Evolutionary conservation across 129 eudicot genomes (phyloP).

Genomic region (Centella asiatica): DNA sequence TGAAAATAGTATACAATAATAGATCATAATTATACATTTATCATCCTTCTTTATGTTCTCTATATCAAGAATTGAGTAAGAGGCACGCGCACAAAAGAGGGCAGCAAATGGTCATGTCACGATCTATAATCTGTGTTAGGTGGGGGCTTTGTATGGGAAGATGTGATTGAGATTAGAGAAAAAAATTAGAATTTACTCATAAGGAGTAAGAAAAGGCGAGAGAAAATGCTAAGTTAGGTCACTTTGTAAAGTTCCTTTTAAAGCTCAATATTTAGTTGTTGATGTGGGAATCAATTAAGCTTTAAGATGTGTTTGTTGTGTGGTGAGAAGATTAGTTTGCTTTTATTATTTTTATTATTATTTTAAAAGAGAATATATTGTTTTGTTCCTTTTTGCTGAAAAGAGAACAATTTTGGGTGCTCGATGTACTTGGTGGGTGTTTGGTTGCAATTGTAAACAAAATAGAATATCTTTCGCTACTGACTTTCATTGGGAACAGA

Average conservation of each 20-base stretch:
- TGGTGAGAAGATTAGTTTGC: not conserved
- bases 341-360: too few relatives aligned
- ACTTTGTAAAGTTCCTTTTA: slow-evolving; percentile 13
- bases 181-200: not conserved
- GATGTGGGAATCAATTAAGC: slow-evolving; percentile 18
- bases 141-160: not conserved
- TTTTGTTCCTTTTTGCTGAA: slow-evolving; percentile 1
- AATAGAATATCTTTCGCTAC: too few relatives aligned
- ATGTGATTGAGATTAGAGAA: not conserved
- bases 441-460: slow-evolving; percentile 7
- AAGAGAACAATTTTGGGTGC: slow-evolving; percentile 21
- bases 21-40: too few relatives aligned
- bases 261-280: not conserved
- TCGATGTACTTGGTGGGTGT: slow-evolving; percentile 21
- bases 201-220: not conserved
- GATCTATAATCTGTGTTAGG: not conserved
- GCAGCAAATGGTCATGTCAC: too few relatives aligned
- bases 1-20: too few relatives aligned
- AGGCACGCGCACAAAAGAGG: not conserved
- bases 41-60: too few relatives aligned
- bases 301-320: slow-evolving; percentile 8
- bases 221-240: slow-evolving; percentile 19
- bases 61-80: too few relatives aligned
- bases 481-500: too few relatives aligned
- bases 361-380: not conserved